Evolutionary conservation across 2,329 filamentous ascomycete species (phyloP), one percentile per base, ranked within the genome.

Genomic region (Trichophyton simii): DNA sequence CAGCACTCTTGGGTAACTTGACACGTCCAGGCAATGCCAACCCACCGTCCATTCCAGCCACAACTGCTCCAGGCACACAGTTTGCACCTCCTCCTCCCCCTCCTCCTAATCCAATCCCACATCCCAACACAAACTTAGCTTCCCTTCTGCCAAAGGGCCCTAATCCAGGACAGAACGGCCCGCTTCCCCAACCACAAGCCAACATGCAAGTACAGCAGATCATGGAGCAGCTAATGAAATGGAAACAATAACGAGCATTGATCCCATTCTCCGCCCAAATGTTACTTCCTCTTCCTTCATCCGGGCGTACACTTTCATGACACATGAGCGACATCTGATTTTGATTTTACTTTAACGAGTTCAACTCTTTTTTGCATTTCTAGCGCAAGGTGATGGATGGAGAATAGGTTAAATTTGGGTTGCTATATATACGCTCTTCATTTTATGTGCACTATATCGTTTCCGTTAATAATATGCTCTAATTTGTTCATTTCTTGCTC

Each of bases 181-280:
- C 28, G 7, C 13, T 13, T 9, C 57, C 55, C 20, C 46, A 59
- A 22, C 64, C 63, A 34, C 68, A 66, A 59, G 41, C 63, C 4
- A 61, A 66, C 52, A 67, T 73, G 54, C 76, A 78, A 65, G 73
- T 79, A 41, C 77, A 79, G 65, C 77, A 77, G 62, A 73, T 79
- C 57, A 76, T 79, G 71, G 75, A 77, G 61, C 77, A 79, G 61
- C 64, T 79, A 62, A 69, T 73, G 42, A 76, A 76, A 67, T 78
- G 75, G 73, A 77, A 55, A 34, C 52, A 55, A 36, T 55, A 55
- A 36, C 1, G 76, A 67, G 13, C 13, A 6, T 25, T 52, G 15
- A 25, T 25, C 25, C 11, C 3, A 52, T 11, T 52, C 20, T 11
- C 22, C 2, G 22, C 20, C 11, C 5, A 6, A 13, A 5, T 13